phyloP scores from a whole-genome alignment of 2,329 filamentous ascomycete genomes.

The Cladorrhinum sp. region DNA sequence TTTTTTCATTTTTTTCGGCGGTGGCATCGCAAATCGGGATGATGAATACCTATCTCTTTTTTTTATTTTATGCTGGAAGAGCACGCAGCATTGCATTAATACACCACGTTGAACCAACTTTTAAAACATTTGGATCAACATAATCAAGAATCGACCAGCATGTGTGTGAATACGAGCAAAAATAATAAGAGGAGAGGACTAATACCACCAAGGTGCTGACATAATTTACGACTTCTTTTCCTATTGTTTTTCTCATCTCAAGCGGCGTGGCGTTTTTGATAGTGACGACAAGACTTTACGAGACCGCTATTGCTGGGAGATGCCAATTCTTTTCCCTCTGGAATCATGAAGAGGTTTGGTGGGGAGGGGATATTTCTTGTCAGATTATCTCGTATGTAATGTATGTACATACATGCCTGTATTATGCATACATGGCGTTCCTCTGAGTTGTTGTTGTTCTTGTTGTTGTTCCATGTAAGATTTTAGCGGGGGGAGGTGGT shows the following conservation, averaged over 20 bases:
- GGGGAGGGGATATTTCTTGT: too few relatives aligned
- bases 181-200: too few relatives aligned
- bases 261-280: constrained; percentile 13
- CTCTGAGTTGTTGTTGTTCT: too few relatives aligned
- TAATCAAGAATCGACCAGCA: constrained; percentile 4
- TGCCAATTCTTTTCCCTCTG: not conserved
- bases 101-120: not conserved
- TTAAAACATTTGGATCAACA: not conserved
- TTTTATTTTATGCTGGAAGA: not conserved
- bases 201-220: too few relatives aligned
- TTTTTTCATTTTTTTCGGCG: not conserved
- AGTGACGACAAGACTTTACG: not conserved
- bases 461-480: too few relatives aligned
- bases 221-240: too few relatives aligned
- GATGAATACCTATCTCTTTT: not conserved
- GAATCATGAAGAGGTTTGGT: too few relatives aligned
- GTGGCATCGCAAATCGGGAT: not conserved
- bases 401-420: too few relatives aligned
- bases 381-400: too few relatives aligned
- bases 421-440: too few relatives aligned
- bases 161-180: constrained; percentile 13
- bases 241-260: constrained; percentile 3
- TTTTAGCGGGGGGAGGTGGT: too few relatives aligned
- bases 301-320: not conserved
- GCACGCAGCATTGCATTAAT: not conserved